phyloP scores from a whole-genome alignment of 768 basidiomycete genomes.

The Trametopsis cervina region DNA sequence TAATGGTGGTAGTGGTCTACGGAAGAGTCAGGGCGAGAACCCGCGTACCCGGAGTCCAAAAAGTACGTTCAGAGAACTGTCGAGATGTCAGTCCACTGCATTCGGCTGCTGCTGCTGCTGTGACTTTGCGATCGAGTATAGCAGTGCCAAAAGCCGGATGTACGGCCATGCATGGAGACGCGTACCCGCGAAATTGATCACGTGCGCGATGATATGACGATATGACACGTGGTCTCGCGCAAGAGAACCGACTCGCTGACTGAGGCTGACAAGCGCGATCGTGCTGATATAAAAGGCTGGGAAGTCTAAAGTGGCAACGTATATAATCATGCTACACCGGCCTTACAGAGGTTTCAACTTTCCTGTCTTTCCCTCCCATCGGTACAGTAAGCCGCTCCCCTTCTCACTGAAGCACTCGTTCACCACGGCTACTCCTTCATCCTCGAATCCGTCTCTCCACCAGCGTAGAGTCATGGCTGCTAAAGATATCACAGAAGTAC shows the following conservation, averaged over 20 bases:
- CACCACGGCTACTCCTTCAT: slow-evolving; percentile 18
- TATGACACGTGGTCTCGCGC: neutral
- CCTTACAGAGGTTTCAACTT: slow-evolving; percentile 17
- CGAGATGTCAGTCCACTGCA: neutral
- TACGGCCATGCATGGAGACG: neutral
- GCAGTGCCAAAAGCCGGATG: too few species aligned
- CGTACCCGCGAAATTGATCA: too few species aligned
- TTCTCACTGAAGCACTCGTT: slow-evolving; percentile 2
- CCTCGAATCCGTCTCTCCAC: slow-evolving; percentile 26
- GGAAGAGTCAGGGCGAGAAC: neutral
- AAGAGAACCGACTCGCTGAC: neutral
- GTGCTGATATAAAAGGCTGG: too few species aligned
- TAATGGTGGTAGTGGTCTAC: neutral
- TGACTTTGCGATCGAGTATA: too few species aligned
- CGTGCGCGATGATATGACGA: neutral
- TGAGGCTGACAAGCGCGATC: too few species aligned
- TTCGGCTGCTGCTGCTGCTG: neutral
- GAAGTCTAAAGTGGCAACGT: neutral
- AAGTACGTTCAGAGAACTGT: neutral
- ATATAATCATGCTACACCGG: slow-evolving; percentile 14
- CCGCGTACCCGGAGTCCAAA: neutral
- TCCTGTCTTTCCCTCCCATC: slow-evolving; percentile 12
- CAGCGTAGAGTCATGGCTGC: slow-evolving; percentile 26
- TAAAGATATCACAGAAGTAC: slow-evolving; percentile 35
- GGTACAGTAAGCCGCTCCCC: slow-evolving; percentile 17